Evolutionary conservation across 768 basidiomycete genomes (phyloP), one percentile per base, ranked within the genome.

Genomic region (Kwoniella mangroviensis): DNA sequence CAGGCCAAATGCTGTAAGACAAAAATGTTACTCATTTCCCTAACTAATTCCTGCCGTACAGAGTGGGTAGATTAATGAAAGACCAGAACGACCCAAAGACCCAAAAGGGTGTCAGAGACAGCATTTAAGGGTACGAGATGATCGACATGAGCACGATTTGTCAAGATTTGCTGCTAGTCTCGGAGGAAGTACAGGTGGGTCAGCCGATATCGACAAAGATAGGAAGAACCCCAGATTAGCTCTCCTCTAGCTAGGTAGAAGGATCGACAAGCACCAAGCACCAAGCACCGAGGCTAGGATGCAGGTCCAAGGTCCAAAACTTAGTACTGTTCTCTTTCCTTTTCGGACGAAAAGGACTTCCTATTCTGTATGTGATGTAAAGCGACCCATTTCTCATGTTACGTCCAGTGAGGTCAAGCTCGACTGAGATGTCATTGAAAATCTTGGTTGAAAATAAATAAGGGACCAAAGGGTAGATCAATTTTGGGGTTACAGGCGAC

Each of bases 211-310:
- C 45, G 45, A 15, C 12, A 13, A 49, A 49, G 45, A 34, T 34
- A 15, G 45, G 45, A 49, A 49, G 45, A 49, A 13, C 45, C 45
- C 45, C 12, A 49, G 19, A 15, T 49, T 49, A 49, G 45, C 45
- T 49, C 45, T 34, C 34, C 34, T 34, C 34, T 34, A 34, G 34
- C 34, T 49, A 49, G 45, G 45, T 58, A 13, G 56, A n/a, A 6
- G n/a, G 58, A 60, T 60, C 58, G 58, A 42, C 58, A 60, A 60
- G 58, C 58, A 60, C 58, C n/a, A 54, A 54, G n/a, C 13, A 15
- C 45, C 19, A 49, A 19, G 21, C 34, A 34, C 34, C 34, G 34
- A 34, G 34, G 34, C 34, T 34, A 34, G 34, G 34, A 34, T 34
- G 34, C 34, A 54, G 53, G 53, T 54, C 58, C 58, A 22, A 58